Evolutionary conservation across 164 flowering plant genomes (phyloP), one percentile per base, ranked within the genome.

Genomic region (Chloranthus sessilifolius): DNA sequence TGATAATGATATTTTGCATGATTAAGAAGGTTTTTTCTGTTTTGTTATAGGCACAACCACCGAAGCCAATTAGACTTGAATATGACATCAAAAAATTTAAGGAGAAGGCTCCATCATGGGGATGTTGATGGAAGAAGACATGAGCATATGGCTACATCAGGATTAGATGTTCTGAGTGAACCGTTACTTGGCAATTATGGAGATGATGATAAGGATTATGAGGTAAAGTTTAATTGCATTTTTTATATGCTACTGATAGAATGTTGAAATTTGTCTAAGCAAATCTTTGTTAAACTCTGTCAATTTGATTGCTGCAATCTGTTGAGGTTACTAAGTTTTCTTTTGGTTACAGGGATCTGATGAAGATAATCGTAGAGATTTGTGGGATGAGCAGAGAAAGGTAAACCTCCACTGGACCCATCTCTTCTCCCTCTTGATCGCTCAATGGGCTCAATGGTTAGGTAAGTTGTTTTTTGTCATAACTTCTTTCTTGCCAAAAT

Each of bases 401-500:
- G 86, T 69, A 31, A 63, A 30, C 3, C 59, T 69, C 7, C 96
- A 92, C 37, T 92, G 99, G 99, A 65, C 82, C 1, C 43, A 65
- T 46, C 30, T 85, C 3, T 92, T 85, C 55, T 80, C 89, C 11
- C 69, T 83, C 11, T 60, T 92, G 68, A 78, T 92, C 55, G 76
- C 84, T 5, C 91, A 92, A 55, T 92, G 99, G 96, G 85, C 95
- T 12, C 94, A 86, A 25, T 92, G 90, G 89, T 60, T 92, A 60
- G 91, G 99, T 92, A 58, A 29, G 67, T 16, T 9, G 7, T 47
- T 54, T 36, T 2, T 30, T 26, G 20, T 15, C 28, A 7, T n/a
- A n/a, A n/a, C n/a, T n/a, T n/a, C n/a, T n/a, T n/a, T n/a, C n/a
- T n/a, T n/a, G n/a, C n/a, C n/a, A n/a, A n/a, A n/a, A n/a, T n/a